These are phyloP conservation scores for Carex cristatella DNA, from an alignment of 176 grass and related monocot genomes.

Conservation along the genomic window DNA sequence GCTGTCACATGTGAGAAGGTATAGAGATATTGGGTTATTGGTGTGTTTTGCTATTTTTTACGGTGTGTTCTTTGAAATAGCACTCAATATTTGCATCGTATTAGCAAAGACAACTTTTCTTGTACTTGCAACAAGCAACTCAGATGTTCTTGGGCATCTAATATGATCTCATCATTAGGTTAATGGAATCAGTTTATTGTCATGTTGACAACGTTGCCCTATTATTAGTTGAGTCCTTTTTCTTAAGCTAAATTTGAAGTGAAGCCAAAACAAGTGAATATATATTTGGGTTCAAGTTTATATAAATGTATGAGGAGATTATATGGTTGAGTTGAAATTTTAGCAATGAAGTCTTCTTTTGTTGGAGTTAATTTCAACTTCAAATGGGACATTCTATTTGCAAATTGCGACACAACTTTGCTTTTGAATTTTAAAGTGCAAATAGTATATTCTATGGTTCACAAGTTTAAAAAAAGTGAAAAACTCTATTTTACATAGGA, in stretches of 20 bases:
- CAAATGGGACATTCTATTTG: neutral
- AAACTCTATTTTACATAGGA: neutral
- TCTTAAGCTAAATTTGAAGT: neutral
- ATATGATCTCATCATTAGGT: neutral
- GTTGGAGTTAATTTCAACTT: neutral
- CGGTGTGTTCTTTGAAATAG: neutral
- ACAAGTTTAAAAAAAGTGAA: neutral
- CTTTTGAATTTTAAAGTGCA: slow-evolving; percentile 4
- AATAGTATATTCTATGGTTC: neutral
- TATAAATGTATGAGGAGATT: neutral
- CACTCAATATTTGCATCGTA: neutral
- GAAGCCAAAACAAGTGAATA: neutral
- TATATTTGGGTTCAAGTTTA: neutral
- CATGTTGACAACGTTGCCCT: neutral
- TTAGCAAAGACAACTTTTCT: neutral
- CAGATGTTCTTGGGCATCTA: neutral
- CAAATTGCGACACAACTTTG: neutral
- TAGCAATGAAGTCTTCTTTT: neutral
- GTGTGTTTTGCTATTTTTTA: neutral
- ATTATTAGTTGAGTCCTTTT: neutral
- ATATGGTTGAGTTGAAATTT: neutral
- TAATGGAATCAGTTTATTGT: neutral
- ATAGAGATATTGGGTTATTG: slow-evolving; percentile 9
- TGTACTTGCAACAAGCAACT: neutral
- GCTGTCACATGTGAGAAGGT: slow-evolving; percentile 79